Evolutionary conservation across 225 moss, liverwort and hornwort genomes (phyloP), one percentile per base, ranked within the genome.

Genomic region (Lunularia cruciata): DNA sequence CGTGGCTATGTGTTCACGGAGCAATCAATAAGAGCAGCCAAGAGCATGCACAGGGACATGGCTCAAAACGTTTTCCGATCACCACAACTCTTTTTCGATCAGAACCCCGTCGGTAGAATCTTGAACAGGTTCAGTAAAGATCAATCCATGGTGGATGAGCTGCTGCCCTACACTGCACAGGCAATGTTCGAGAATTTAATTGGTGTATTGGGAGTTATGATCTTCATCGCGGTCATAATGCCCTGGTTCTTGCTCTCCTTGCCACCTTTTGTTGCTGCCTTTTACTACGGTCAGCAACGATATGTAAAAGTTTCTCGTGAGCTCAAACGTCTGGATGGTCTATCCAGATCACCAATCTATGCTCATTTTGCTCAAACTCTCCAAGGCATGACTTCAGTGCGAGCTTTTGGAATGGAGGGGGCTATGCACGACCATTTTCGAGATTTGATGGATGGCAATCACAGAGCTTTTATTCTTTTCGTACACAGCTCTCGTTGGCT

Each of bases 81-180:
- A 9, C 98, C 98, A 46, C 90, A 89, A 55, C 32, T 84, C 26
- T 98, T 98, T 65, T 98, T 98, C 47, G 93, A 98, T 64, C 96
- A 95, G 85, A 98, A 98, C 68, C 93, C 98, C 23, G 85, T 93
- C 15, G 98, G 98, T 34, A 88, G 98, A 67, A 91, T 98, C 46
- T 65, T 93, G 63, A 93, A 98, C 55, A 89, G 93, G 13, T 98
- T 98, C 68, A 85, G 90, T 73, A 98, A 98, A 86, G 98, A 98
- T 64, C 98, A 98, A 63, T 49, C 98, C 13, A 36, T 92, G 68
- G 88, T 98, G 12, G 98, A 98, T 76, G 98, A 93, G 49, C 16
- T 84, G 18, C 70, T 98, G 47, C 93, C 98, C 49, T 76, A 60
- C 57, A 83, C 85, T 64, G 83, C 76, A 34, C 89, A 92, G 92